These are phyloP conservation scores for Cladosporium sphaerospermum DNA, from an alignment of 2,329 filamentous ascomycete genomes.

Conservation along the genomic window DNA sequence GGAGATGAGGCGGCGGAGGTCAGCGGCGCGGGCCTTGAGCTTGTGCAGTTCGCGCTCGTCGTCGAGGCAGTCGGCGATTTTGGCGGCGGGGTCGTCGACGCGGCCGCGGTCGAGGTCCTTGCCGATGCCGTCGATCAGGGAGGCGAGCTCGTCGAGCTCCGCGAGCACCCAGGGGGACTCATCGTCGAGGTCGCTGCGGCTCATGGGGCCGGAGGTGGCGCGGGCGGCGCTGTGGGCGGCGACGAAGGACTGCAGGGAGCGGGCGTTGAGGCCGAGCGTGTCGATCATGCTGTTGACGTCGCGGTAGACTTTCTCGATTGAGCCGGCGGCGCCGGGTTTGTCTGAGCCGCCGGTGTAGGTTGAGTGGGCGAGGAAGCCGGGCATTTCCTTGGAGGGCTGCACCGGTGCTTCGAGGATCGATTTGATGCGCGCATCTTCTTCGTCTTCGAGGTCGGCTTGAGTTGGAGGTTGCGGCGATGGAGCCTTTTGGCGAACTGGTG, in stretches of 20 bases:
- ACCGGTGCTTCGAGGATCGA: conserved; percentile 55
- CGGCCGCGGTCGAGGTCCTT: conserved; percentile 61
- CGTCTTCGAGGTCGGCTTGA: conserved; percentile 51
- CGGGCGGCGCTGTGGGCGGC: conserved; percentile 60
- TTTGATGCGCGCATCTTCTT: conserved; percentile 65
- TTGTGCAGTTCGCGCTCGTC: conserved; percentile 66
- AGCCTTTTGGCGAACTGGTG: conserved; percentile 25
- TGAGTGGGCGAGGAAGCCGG: conserved; percentile 59
- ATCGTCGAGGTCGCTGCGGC: conserved; percentile 54
- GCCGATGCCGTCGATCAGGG: conserved; percentile 48
- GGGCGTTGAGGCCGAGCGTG: conserved; percentile 78
- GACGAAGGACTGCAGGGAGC: conserved; percentile 56
- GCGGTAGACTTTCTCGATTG: conserved; percentile 55
- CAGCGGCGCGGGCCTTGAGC: conserved; percentile 68
- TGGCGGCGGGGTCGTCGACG: conserved; percentile 61
- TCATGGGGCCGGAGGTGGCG: conserved; percentile 20
- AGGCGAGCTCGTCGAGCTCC: conserved; percentile 64
- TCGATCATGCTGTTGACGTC: conserved; percentile 94
- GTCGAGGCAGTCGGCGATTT: conserved; percentile 57
- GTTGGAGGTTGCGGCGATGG: conserved; percentile 31
- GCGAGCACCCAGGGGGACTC: conserved; percentile 61
- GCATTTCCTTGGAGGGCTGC: conserved; percentile 55
- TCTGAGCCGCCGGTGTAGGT: conserved; percentile 37
- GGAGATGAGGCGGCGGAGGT: conserved; percentile 70
- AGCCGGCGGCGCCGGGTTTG: conserved; percentile 39